Base-by-base conservation (phyloP, 345 rosid species). In the Salix arbutifolia region DNA sequence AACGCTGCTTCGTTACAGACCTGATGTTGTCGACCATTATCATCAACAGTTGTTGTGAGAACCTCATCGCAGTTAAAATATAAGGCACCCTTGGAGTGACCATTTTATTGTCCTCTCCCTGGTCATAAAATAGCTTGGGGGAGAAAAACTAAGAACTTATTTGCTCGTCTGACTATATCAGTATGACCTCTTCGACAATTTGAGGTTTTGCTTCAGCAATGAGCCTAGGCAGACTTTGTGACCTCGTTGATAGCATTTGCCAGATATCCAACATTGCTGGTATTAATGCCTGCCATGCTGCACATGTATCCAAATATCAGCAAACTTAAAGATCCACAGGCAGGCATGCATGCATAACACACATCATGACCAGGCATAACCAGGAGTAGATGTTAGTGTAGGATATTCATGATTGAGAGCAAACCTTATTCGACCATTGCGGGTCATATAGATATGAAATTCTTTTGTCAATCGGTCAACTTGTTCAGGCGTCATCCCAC, bases 201-300 rank as follows among this genome's bases (percentile, higher is more conserved):
- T 14, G 50, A 46, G 50, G 17, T 46, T 10, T 40, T 46, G 50
- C 50, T 46, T 46, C 50, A 13, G 50, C 50, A 11, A 46, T 13
- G 26, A 14, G 30, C 77, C 74, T 86, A 86, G 1, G 80, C 62
- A 71, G 90, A 90, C 83, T 89, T 89, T 67, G 92, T 84, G 76
- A 91, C 96, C 87, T 88, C 89, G 74, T 90, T 90, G 77, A 95
- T 91, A 44, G 97, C 99, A 75, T 88, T 93, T 16, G 97, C 97
- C 81, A 95, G 84, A 85, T 89, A 95, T 74, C 85, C 89, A 11
- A 95, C 97, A 40, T 90, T 95, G 46, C 91, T 92, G 2, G 92
- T 88, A 0, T 97, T 95, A 46, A 95, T 88, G 37, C 99, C 97
- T 8, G 99, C 97, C 99, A 95, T 91, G 78, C 99, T 95, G 96